A percentile compares a stretch with the other conserved stretches of the same genome.
These are phyloP conservation scores for Phaeophleospora eucalypticola DNA, from an alignment of 2,329 filamentous ascomycete species.

Conservation along the genomic window DNA sequence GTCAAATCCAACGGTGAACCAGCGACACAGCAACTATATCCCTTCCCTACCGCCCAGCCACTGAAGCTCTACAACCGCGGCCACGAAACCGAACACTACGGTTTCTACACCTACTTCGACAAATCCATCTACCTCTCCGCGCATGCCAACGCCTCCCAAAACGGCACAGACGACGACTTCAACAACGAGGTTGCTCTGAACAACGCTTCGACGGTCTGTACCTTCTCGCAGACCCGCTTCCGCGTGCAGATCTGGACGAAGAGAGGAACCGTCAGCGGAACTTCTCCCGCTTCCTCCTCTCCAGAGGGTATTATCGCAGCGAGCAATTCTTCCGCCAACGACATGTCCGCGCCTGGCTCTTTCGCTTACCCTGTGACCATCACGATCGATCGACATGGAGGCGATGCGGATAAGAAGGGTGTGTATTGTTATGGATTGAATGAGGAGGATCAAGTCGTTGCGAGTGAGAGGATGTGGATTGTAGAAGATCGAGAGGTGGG, in stretches of 20 bases:
- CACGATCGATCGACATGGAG: constrained; percentile 58
- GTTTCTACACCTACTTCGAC: constrained; percentile 89
- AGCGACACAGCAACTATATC: constrained; percentile 66
- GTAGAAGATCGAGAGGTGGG: constrained; percentile 52
- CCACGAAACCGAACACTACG: constrained; percentile 77
- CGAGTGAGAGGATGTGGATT: constrained; percentile 44
- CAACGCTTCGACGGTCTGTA: constrained; percentile 34
- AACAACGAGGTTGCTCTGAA: constrained; percentile 16
- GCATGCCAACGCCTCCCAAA: constrained; percentile 39
- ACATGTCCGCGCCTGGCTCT: constrained; percentile 51
- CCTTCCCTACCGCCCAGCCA: constrained; percentile 66
- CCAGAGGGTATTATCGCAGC: too few species aligned
- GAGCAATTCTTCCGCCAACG: constrained; percentile 38
- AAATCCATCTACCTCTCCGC: constrained; percentile 78
- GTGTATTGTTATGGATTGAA: constrained; percentile 59
- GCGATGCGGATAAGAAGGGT: constrained; percentile 50
- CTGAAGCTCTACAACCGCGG: constrained; percentile 82
- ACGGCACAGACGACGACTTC: constrained; percentile 8
- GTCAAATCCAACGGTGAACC: constrained; percentile 67
- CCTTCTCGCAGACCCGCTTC: constrained; percentile 59
- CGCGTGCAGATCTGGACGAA: constrained; percentile 60
- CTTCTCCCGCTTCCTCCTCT: not conserved
- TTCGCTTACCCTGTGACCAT: constrained; percentile 61
- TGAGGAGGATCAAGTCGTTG: constrained; percentile 41
- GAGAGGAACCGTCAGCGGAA: constrained; percentile 24